These are phyloP conservation scores for Hanseniaspora singularis DNA, from an alignment of 805 yeast species.

Conservation along the genomic window DNA sequence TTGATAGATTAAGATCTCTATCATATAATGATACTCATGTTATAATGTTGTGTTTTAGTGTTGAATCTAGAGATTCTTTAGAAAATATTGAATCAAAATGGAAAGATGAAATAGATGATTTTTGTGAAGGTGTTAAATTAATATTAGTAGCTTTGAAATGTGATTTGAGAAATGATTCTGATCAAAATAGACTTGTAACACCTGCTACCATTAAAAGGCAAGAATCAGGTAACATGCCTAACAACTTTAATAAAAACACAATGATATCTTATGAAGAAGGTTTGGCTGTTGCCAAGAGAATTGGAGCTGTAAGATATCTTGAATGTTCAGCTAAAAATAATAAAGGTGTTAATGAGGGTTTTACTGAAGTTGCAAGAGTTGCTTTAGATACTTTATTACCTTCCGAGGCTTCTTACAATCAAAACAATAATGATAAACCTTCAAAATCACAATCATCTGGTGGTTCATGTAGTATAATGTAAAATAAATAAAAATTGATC, in stretches of 20 bases:
- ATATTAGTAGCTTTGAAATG: conserved; percentile 91
- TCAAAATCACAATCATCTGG: not conserved
- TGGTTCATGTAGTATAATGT: not conserved
- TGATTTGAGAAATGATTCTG: conserved; percentile 66
- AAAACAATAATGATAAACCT: conserved; percentile 23
- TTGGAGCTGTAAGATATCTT: conserved; percentile 86
- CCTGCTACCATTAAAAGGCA: conserved; percentile 24
- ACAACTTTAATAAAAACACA: conserved; percentile 34
- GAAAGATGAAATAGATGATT: conserved; percentile 95
- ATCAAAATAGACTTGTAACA: conserved; percentile 23
- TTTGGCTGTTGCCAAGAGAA: conserved; percentile 75
- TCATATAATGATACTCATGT: conserved; percentile 94
- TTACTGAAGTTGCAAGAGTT: conserved; percentile 96
- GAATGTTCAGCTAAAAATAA: conserved; percentile 96
- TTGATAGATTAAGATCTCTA: conserved; percentile 82
- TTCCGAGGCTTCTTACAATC: conserved; percentile 73
- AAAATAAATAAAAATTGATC: not conserved
- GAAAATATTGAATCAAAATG: conserved; percentile 92
- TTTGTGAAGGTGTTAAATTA: conserved; percentile 89
- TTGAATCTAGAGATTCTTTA: conserved; percentile 85
- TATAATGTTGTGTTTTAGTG: conserved; percentile 89
- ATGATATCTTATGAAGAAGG: conserved; percentile 89
- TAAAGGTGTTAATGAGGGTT: conserved; percentile 97
- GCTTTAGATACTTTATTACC: conserved; percentile 38
- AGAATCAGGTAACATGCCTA: no score